Evolutionary conservation across 2,329 filamentous ascomycete species (phyloP), one percentile per base, ranked within the genome.

Genomic region (Fusarium sp.): DNA sequence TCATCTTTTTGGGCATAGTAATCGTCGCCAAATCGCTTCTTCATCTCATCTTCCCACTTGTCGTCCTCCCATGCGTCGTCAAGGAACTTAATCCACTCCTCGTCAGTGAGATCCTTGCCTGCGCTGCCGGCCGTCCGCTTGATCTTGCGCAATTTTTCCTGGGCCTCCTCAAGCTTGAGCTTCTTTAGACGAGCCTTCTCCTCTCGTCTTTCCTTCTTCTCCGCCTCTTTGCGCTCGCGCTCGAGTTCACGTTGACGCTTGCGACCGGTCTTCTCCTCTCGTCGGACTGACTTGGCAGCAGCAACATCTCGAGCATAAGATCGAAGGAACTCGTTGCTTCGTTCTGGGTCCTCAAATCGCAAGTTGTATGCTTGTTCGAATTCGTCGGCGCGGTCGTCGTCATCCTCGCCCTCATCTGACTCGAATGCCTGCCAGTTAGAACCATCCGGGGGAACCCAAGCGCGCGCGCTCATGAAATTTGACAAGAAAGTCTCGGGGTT

Each of bases 311-410:
- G 91, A 57, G 95, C 91, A 80, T 97, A 97, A 8, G 94, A 93
- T 75, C 91, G 89, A 33, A 99, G 84, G 50, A 92, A 90, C 80
- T 97, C 93, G 76, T 97, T 97, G 73, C 92, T 90, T 76, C 92
- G 94, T 62, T 87, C 87, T 0, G 96, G 94, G 74, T 98, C 92
- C 78, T 99, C 96, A 75, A 99, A 99, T 34, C 96, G 91, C 80
- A 97, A 82, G 81, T 99, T 99, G 82, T 97, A 99, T 6, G 94
- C 94, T 69, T 92, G 87, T 81, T 99, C 96, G 75, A 95, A 97
- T 64, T 91, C 89, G 44, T 98, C 95, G 28, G 94, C 94, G 45
- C 88, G 86, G 31, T 92, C 83, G 47, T 86, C 83, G 45, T 86
- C 84, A 4, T 85, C 93, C 52, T 97, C 93, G 69, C 96, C 94